Evolutionary conservation across 2,329 filamentous ascomycete species (phyloP).

Genomic region (Diaporthe amygdali): DNA sequence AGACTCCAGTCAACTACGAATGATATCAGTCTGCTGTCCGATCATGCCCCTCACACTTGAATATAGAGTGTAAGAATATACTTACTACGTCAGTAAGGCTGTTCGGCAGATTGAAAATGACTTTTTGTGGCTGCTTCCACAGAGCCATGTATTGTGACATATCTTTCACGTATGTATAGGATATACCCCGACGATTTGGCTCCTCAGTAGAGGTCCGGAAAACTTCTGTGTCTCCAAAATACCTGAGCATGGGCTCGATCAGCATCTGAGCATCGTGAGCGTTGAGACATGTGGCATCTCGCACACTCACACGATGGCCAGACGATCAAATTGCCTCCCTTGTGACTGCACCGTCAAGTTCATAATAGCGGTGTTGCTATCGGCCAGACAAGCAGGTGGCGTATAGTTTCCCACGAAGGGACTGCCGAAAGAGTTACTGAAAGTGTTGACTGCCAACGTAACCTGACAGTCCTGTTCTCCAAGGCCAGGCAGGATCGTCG

Average conservation of each 20-base stretch:
- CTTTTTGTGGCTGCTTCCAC: slow-evolving; percentile 62
- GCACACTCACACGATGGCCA: slow-evolving; percentile 55
- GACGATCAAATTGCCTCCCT: slow-evolving; percentile 68
- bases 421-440: slow-evolving; percentile 18
- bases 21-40: background rate
- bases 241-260: slow-evolving; percentile 36
- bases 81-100: slow-evolving; percentile 26
- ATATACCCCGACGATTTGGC: slow-evolving; percentile 62
- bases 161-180: slow-evolving; percentile 70
- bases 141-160: slow-evolving; percentile 65
- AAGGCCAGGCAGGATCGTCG: background rate
- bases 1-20: slow-evolving; percentile 53
- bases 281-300: background rate
- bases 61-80: slow-evolving; percentile 40
- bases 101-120: slow-evolving; percentile 72
- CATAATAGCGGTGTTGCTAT: slow-evolving; percentile 68
- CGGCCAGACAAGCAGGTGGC: slow-evolving; percentile 57
- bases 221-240: slow-evolving; percentile 67
- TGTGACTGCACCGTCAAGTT: slow-evolving; percentile 69
- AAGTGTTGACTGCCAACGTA: slow-evolving; percentile 21
- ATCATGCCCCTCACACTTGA: background rate
- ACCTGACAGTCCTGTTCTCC: slow-evolving; percentile 1
- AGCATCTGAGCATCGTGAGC: background rate
- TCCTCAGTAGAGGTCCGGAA: slow-evolving; percentile 73
- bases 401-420: slow-evolving; percentile 53